Base-by-base conservation (phyloP, 192 early-diverging fungal species). In the Coemansia sp. region DNA sequence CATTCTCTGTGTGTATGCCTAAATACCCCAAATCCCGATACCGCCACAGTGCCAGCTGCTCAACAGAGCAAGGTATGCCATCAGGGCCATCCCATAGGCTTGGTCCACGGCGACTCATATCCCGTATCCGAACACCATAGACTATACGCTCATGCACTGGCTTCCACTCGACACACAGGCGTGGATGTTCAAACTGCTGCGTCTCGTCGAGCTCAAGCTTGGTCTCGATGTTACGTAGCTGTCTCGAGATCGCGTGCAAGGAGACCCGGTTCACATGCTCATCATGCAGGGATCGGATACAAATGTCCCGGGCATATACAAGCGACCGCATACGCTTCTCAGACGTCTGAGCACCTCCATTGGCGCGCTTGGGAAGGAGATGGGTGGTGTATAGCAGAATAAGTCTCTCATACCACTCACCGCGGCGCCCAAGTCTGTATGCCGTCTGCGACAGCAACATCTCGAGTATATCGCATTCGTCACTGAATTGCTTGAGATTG, bases 341-440 rank as follows among this genome's bases (percentile, higher is more conserved):
- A 31, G 76, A 72, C 19, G 50, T 22, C 56, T 65, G 21, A 32
- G 31, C 18, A 25, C 51, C 21, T 56, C 64, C 28, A 16, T 65
- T 69, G 4, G 65, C 38, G 5, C 68, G 66, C 54, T 74, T 74
- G 22, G 75, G 69, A 16, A 51, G 63, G 22, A 86, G 61, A 49
- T 88, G 83, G 18, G 76, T 82, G n/a, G 76, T 78, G 54, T 88
- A 80, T 14, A 90, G 58, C 9, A 90, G 64, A 2, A 85, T 78
- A 5, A 90, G 67, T 21, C 89, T 75, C 32, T 88, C 86, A 54
- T 88, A 88, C 89, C 89, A 90, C 4, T 71, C 64, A 18, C 89
- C 89, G 22, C 89, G 74, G 26, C 74, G 71, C 23, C 81, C 82
- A 7, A 86, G 55, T 0, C 76, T 73, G 34, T 88, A 90, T 7